Evolutionary conservation across 805 yeast species (phyloP).

Genomic region (Helenozyma baotianmanensis): DNA sequence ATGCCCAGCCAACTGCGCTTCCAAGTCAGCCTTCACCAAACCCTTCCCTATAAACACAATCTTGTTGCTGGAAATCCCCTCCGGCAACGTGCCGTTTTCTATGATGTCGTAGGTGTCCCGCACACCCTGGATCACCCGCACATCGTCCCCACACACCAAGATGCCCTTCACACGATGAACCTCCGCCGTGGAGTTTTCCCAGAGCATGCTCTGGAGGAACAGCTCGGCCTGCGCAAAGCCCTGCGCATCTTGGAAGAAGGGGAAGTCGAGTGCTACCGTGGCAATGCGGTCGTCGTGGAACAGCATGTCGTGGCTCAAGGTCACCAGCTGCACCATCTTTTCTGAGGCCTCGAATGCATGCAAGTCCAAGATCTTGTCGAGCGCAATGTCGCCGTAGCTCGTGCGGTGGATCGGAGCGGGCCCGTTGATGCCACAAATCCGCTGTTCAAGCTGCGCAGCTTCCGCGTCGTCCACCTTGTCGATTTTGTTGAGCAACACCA

Average conservation of each 20-base stretch:
- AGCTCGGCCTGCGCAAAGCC: conserved; percentile 48
- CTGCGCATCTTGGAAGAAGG: conserved; percentile 29
- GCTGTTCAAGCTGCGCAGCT: conserved; percentile 15
- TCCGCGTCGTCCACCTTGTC: conserved; percentile 42
- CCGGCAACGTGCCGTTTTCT: conserved; percentile 36
- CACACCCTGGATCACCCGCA: conserved; percentile 82
- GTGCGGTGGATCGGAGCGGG: conserved; percentile 66
- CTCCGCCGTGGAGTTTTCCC: conserved; percentile 66
- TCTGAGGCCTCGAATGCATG: conserved; percentile 61
- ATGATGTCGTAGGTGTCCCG: conserved; percentile 85
- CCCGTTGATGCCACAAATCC: conserved; percentile 49
- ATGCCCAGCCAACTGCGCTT: conserved; percentile 21
- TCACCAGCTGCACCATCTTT: conserved; percentile 16
- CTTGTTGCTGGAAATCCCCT: conserved; percentile 44
- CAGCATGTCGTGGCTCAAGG: conserved; percentile 9
- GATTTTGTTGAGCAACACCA: conserved; percentile 70
- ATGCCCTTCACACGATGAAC: conserved; percentile 83
- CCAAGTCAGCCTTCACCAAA: conserved; percentile 35
- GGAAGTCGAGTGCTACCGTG: conserved; percentile 40
- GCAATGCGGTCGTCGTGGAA: conserved; percentile 38
- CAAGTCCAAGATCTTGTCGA: conserved; percentile 64
- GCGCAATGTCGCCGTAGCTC: conserved; percentile 67
- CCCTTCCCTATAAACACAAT: conserved; percentile 75
- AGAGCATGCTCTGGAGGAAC: conserved; percentile 66
- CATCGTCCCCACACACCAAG: conserved; percentile 38